Evolutionary conservation across 345 rosid species (phyloP), one percentile per base, ranked within the genome.

Genomic region (Sisymbrium altissimum): DNA sequence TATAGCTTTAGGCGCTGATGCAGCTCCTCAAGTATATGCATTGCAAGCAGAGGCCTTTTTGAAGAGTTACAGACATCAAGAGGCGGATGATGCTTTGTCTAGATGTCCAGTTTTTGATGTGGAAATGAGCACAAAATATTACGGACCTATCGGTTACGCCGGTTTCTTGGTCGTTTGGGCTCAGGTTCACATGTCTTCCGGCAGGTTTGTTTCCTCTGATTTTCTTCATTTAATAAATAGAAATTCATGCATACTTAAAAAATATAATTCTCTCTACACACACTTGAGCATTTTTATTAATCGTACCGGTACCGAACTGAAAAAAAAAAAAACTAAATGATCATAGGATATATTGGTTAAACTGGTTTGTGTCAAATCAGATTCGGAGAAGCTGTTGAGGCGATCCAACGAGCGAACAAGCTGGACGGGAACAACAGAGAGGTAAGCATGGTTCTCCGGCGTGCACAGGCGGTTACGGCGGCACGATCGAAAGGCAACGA

Each of bases 1-100:
- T 15, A 89, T 91, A 27, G 68, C 86, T 13, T 80, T 79, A 0
- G 95, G 96, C 2, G 91, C 96, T 23, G 95, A 89, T 80, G 86
- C 97, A 27, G 98, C 96, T 5, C 90, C 90, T 13, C 97, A 91
- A 86, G 84, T 94, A 56, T 89, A 80, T 77, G 94, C 96, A 50
- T 76, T 94, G 78, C 92, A 91, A 89, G 93, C 97, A 58, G 98
- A 94, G 84, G 98, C 97, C 6, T 80, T 80, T 33, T 23, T 94
- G 60, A 94, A 80, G 82, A 83, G 80, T 12, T 79, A 67, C 12
- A 88, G 81, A 79, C 93, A 91, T 79, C 91, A 89, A 74, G 92
- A 89, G 13, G 98, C 98, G 0, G 88, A 84, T 14, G 85, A 86
- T 39, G 84, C 81, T 58, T 59, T 89, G 81, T 66, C 64, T 9